Percentiles rank a stretch among this genome's conserved stretches.
Conservation (phyloP, 805 yeast genomes). For the Candida patagonica region DNA sequence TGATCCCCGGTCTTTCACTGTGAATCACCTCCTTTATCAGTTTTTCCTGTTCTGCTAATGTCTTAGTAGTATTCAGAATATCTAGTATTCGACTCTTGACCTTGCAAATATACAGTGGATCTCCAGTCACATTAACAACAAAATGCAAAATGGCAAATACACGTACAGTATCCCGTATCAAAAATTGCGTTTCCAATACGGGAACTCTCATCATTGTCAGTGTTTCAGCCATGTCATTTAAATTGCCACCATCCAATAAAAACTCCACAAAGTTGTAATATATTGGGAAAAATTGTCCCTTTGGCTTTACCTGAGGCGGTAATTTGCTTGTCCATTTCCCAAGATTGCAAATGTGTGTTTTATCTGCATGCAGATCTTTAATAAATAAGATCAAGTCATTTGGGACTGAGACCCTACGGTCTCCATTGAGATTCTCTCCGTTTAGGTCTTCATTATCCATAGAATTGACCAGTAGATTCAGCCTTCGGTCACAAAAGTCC, state of each 20-base stretch:
- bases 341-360: neutral
- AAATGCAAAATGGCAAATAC: constrained; percentile 14
- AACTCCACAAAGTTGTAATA: constrained; percentile 2
- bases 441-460: neutral
- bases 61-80: constrained; percentile 5
- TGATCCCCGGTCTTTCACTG: constrained; percentile 14
- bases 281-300: neutral
- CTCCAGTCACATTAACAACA: constrained; percentile 9
- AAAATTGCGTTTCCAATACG: constrained; percentile 10
- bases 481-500: neutral
- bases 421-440: neutral
- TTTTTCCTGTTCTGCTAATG: constrained; percentile 1
- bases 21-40: constrained; percentile 8
- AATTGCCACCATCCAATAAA: neutral
- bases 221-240: constrained; percentile 14
- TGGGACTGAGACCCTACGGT: neutral
- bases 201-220: constrained; percentile 13
- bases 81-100: constrained; percentile 10
- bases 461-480: neutral
- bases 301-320: neutral
- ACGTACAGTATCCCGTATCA: constrained; percentile 14
- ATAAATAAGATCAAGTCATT: constrained; percentile 1
- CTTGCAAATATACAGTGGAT: constrained; percentile 9
- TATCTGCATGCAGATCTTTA: constrained; percentile 1
- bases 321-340: neutral